Percentiles rank a stretch among this genome's conserved stretches.
These are phyloP conservation scores for Fusarium verrucosum DNA, from an alignment of 2,329 filamentous ascomycete species.

Conservation along the genomic window DNA sequence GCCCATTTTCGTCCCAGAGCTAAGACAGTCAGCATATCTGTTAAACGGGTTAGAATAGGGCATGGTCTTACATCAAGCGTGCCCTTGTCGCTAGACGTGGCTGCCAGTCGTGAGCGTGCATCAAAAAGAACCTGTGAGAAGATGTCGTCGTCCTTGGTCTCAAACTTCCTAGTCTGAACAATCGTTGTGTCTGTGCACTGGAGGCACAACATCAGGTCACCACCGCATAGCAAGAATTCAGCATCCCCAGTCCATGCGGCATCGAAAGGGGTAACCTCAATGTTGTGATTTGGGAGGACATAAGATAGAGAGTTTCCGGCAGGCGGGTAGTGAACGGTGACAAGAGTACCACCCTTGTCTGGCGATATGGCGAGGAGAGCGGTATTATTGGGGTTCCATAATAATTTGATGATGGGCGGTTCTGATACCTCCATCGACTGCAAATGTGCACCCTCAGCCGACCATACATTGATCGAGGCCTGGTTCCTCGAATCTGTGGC, in stretches of 20 bases:
- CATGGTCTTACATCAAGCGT: constrained; percentile 65
- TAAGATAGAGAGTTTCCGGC: constrained; percentile 59
- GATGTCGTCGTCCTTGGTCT: constrained; percentile 62
- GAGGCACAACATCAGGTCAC: constrained; percentile 62
- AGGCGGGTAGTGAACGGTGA: constrained; percentile 63
- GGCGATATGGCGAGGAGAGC: constrained; percentile 67
- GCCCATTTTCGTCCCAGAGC: constrained; percentile 66
- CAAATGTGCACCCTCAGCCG: constrained; percentile 60
- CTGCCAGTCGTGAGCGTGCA: constrained; percentile 60
- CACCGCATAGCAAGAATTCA: constrained; percentile 68
- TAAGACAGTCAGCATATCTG: constrained; percentile 42
- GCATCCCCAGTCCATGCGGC: constrained; percentile 67
- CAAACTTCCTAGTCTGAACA: constrained; percentile 57
- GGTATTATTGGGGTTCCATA: constrained; percentile 66
- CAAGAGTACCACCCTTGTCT: constrained; percentile 61
- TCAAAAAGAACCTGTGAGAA: constrained; percentile 68
- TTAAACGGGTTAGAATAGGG: not conserved
- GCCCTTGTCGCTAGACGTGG: constrained; percentile 69
- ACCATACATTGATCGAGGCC: constrained; percentile 66
- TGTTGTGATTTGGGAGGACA: constrained; percentile 59
- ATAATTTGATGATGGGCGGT: constrained; percentile 68
- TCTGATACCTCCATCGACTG: constrained; percentile 66
- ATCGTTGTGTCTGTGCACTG: constrained; percentile 59
- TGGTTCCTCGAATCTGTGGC: constrained; percentile 63
- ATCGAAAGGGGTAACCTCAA: constrained; percentile 63